phyloP scores from a whole-genome alignment of 1,284 basidiomycete genomes.

The Sanguinoderma infundibulare region DNA sequence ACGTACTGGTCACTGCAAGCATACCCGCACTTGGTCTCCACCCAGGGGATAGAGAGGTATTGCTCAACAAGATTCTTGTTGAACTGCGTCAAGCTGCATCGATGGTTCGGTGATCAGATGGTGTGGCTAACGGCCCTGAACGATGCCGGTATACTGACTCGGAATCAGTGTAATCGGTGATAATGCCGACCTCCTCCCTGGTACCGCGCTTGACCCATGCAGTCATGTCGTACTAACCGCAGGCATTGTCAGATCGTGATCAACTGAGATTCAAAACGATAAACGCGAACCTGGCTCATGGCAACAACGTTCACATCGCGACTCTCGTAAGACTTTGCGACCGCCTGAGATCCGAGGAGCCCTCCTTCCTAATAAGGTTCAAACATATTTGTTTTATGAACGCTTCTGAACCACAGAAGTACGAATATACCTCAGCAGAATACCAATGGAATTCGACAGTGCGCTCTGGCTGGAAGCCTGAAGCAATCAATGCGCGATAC shows the following conservation, averaged over 20 bases:
- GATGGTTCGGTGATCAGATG: slow-evolving; percentile 20
- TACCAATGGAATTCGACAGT: slow-evolving; percentile 97
- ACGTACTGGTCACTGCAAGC: slow-evolving; percentile 91
- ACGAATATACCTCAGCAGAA: slow-evolving; percentile 74
- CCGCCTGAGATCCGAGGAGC: slow-evolving; percentile 92
- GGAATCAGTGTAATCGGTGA: slow-evolving; percentile 85
- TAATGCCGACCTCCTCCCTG: slow-evolving; percentile 87
- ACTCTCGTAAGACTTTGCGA: slow-evolving; percentile 80
- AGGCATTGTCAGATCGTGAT: slow-evolving; percentile 19
- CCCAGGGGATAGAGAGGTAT: slow-evolving; percentile 83
- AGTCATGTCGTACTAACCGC: slow-evolving; percentile 86
- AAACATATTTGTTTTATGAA: slow-evolving; percentile 10
- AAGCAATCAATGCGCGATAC: slow-evolving; percentile 82
- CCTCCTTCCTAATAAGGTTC: slow-evolving; percentile 75
- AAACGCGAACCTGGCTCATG: slow-evolving; percentile 78
- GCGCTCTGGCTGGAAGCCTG: slow-evolving; percentile 77
- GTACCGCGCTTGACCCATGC: slow-evolving; percentile 96
- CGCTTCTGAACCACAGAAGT: slow-evolving; percentile 11
- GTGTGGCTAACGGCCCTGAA: not conserved
- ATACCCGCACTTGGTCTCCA: slow-evolving; percentile 89
- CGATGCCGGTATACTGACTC: slow-evolving; percentile 40
- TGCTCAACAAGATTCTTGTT: slow-evolving; percentile 77
- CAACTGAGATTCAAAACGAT: slow-evolving; percentile 23
- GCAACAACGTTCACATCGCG: slow-evolving; percentile 74
- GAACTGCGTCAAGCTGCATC: slow-evolving; percentile 73